Evolutionary conservation across 805 yeast genomes (phyloP).

Genomic region (Pichia insulana): DNA sequence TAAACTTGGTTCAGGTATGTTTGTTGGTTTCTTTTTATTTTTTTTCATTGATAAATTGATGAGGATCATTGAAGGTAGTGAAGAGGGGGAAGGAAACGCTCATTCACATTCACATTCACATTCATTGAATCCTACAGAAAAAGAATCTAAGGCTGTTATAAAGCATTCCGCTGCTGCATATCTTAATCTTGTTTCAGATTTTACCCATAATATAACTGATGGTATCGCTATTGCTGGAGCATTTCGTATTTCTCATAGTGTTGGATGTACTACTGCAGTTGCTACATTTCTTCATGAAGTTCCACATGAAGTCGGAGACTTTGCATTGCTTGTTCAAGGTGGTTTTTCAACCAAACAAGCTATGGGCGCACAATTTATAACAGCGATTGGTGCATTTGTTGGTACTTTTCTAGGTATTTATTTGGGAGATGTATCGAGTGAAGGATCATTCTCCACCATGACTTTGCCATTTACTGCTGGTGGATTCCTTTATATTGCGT

Average conservation of each 20-base stretch:
- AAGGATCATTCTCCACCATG: slow-evolving; percentile 11
- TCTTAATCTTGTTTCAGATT: slow-evolving; percentile 60
- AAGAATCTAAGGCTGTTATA: slow-evolving; percentile 22
- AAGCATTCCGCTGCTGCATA: slow-evolving; percentile 44
- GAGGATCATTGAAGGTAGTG: slow-evolving; percentile 37
- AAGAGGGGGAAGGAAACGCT: slow-evolving; percentile 23
- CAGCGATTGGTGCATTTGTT: slow-evolving; percentile 54
- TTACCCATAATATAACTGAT: slow-evolving; percentile 68
- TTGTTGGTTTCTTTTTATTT: slow-evolving; percentile 53
- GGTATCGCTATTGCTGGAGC: slow-evolving; percentile 70
- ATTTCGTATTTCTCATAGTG: slow-evolving; percentile 48
- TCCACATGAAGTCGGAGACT: slow-evolving; percentile 78
- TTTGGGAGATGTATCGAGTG: slow-evolving; percentile 3
- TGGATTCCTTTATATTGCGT: slow-evolving; percentile 65
- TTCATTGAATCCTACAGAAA: slow-evolving; percentile 9
- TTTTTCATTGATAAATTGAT: slow-evolving; percentile 54
- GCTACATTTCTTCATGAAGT: slow-evolving; percentile 72
- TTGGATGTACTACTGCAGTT: slow-evolving; percentile 61
- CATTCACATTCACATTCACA: slow-evolving; percentile 5
- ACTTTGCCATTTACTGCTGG: slow-evolving; percentile 71
- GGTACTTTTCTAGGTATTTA: slow-evolving; percentile 60
- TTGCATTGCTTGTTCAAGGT: slow-evolving; percentile 59
- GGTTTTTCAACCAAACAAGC: slow-evolving; percentile 63
- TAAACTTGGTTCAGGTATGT: slow-evolving; percentile 44
- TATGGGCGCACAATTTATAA: slow-evolving; percentile 55